These are phyloP conservation scores for Bolboschoenoplectus hybrid DNA, from an alignment of 202 grass and related monocot species.

Conservation along the genomic window DNA sequence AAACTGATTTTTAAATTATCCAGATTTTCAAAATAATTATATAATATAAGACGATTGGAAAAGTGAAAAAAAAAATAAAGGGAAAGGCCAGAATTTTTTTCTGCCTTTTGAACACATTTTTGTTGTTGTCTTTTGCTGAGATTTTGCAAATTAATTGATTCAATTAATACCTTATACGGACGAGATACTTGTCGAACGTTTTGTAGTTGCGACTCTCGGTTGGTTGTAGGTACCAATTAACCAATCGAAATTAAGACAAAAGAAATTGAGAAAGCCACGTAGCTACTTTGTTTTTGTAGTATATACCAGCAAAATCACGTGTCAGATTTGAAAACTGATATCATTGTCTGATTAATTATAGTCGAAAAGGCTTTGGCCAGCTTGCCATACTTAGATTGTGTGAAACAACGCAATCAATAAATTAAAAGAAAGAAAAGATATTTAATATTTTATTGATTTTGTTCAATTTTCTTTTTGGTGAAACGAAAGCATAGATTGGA, in stretches of 20 bases:
- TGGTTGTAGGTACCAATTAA: neutral
- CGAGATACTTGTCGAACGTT: neutral
- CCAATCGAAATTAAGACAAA: neutral
- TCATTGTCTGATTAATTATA: neutral
- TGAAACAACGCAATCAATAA: neutral
- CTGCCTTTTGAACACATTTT: no score
- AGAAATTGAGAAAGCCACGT: neutral
- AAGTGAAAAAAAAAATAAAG: no score
- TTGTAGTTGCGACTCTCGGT: neutral
- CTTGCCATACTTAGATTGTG: neutral
- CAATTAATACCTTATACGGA: no score
- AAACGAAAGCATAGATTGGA: neutral
- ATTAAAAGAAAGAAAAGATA: neutral
- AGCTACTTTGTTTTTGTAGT: neutral
- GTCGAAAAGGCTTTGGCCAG: neutral
- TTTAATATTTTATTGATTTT: neutral
- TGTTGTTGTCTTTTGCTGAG: no score
- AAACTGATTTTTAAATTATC: no score
- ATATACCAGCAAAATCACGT: neutral
- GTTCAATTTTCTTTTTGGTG: neutral
- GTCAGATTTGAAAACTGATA: neutral
- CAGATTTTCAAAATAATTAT: no score
- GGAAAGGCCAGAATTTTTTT: no score
- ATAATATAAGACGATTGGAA: no score
- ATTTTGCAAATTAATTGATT: neutral